Evolutionary conservation across 352 stramenopile genomes (phyloP).

Genomic region (Globisporangium parvum): DNA sequence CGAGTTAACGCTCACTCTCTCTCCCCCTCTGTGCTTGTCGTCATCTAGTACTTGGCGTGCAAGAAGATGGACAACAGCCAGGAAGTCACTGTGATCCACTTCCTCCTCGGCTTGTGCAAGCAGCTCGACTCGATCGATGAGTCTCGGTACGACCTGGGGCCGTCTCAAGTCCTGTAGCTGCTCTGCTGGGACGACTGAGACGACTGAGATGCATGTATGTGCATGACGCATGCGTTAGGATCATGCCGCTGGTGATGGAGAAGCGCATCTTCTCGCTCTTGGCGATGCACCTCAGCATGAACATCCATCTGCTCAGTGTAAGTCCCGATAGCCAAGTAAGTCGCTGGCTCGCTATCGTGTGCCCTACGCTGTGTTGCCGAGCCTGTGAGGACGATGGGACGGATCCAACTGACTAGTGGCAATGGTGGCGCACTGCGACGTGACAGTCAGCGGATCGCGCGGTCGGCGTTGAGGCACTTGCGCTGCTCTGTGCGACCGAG

Average conservation of each 20-base stretch:
- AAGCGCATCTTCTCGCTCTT: constrained; percentile 78
- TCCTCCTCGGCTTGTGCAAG: constrained; percentile 76
- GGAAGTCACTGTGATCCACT: constrained; percentile 86
- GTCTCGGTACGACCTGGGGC: constrained; percentile 33
- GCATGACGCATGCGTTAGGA: constrained; percentile 18
- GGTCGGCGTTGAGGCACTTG: constrained; percentile 59
- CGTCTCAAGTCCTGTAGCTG: neutral
- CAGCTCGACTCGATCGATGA: constrained; percentile 83
- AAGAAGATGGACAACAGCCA: constrained; percentile 78
- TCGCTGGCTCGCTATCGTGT: neutral
- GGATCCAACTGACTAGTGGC: neutral
- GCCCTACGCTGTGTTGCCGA: neutral
- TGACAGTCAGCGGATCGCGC: constrained; percentile 37
- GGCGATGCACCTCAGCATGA: constrained; percentile 63
- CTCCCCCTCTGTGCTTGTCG: neutral
- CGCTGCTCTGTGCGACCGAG: constrained; percentile 75
- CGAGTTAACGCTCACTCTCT: neutral
- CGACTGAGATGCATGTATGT: neutral
- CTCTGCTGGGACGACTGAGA: neutral
- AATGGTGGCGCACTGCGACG: neutral
- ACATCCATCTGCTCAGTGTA: constrained; percentile 47
- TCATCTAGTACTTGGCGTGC: constrained; percentile 46
- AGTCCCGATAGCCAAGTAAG: constrained; percentile 16
- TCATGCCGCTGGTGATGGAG: constrained; percentile 83
- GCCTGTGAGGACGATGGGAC: neutral